Evolutionary conservation across 495 filamentous ascomycete species (phyloP), one percentile per base, ranked within the genome.

Genomic region (Tuber aestivum): DNA sequence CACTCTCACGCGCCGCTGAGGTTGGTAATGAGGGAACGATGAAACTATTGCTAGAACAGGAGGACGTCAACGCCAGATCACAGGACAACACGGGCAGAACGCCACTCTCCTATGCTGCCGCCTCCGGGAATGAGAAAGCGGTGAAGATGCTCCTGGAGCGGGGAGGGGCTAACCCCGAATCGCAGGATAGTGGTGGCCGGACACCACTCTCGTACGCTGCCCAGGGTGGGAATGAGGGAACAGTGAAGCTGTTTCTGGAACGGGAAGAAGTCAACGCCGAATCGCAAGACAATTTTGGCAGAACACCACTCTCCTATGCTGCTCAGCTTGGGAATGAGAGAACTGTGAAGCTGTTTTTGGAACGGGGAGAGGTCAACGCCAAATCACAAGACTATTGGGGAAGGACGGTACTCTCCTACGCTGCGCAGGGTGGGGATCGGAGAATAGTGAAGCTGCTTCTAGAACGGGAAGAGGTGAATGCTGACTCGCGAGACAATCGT

Each of bases 91-190:
- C 76, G 68, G 77, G 80, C 21, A 80, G 82, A 41, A 86, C 81
- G 7, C 83, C 86, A 48, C 81, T 87, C 48, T 84, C 80, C 12
- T 84, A 74, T 76, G 86, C 85, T 32, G 83, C 84, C 37, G 76
- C 73, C 69, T 76, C 73, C 32, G 85, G 85, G 16, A 16, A 42
- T 42, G 41, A 42, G 41, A 8, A 9, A 0, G 41, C 14, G 41
- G 9, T 42, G 41, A 42, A 16, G 41, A 10, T 42, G 1, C 16
- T 42, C 14, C 41, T 42, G 16, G 10, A 12, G 16, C 12, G 41
- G 12, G 12, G 0, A 42, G 41, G 14, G 41, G 12, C 16, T 14
- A 42, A 42, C 41, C 10, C 41, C 41, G 41, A 42, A 42, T 42
- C 41, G 8, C 2, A 42, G 16, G 41, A 42, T 2, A 16, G 14